phyloP scores from a whole-genome alignment of 495 filamentous ascomycete species.

The Hypomontagnella monticulosa region DNA sequence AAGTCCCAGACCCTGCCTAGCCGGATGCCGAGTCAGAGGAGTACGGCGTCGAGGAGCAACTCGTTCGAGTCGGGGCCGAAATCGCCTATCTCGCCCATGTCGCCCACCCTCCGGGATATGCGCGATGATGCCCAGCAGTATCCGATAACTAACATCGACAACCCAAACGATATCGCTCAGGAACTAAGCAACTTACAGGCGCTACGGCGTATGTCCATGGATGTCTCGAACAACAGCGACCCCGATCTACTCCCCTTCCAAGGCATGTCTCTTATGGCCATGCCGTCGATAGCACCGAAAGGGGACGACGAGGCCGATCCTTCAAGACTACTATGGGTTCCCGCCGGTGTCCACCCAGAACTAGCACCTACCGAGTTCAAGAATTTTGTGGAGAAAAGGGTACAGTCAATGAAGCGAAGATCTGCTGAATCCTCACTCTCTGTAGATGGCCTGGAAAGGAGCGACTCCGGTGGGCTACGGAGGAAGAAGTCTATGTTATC shows the following conservation, averaged over 20 bases:
- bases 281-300: conserved; percentile 78
- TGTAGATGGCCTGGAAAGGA: conserved; percentile 65
- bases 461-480: conserved; percentile 71
- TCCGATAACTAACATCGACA: conserved; percentile 89
- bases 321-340: conserved; percentile 93
- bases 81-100: conserved; percentile 49
- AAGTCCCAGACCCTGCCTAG: conserved; percentile 54
- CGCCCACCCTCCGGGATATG: conserved; percentile 64
- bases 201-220: conserved; percentile 97
- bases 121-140: conserved; percentile 76
- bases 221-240: conserved; percentile 88
- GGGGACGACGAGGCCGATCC: conserved; percentile 86
- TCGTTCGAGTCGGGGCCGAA: conserved; percentile 60
- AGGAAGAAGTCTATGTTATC: conserved; percentile 98
- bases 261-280: conserved; percentile 63
- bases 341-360: conserved; percentile 92
- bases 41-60: conserved; percentile 48
- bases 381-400: conserved; percentile 91
- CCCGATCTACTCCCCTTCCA: conserved; percentile 91
- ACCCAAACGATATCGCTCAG: conserved; percentile 91
- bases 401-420: conserved; percentile 85
- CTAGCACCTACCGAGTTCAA: conserved; percentile 97
- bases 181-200: conserved; percentile 96
- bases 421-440: conserved; percentile 79
- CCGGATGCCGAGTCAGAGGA: conserved; percentile 56